These are phyloP conservation scores for Aspergillus proliferans DNA, from an alignment of 2,329 filamentous ascomycete species.

Conservation along the genomic window DNA sequence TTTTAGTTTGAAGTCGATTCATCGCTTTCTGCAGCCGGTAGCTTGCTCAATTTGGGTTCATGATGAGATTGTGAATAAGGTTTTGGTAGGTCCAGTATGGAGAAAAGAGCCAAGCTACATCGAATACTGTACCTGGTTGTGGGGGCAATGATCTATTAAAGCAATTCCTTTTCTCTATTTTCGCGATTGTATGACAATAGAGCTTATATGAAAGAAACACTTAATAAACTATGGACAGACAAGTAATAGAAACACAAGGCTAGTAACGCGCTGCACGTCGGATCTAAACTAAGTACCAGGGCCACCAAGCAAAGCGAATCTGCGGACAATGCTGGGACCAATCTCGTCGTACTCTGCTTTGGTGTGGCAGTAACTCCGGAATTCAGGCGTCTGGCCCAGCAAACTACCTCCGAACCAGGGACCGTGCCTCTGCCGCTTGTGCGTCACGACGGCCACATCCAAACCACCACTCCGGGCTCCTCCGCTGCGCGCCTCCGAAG, in stretches of 20 bases:
- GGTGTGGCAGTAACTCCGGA: slow-evolving; percentile 97
- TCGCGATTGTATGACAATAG: too few relatives aligned
- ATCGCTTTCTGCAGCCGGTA: too few relatives aligned
- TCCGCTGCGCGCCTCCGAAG: slow-evolving; percentile 84
- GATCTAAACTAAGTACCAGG: slow-evolving; percentile 56
- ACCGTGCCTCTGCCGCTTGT: slow-evolving; percentile 94
- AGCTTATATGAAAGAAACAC: too few relatives aligned
- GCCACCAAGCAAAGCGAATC: slow-evolving; percentile 88
- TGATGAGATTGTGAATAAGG: too few relatives aligned
- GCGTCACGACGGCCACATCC: slow-evolving; percentile 93
- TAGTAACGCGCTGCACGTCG: slow-evolving; percentile 1
- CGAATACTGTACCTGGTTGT: too few relatives aligned
- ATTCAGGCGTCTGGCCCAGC: slow-evolving; percentile 94
- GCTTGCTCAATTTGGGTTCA: too few relatives aligned
- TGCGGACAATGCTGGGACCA: slow-evolving; percentile 87
- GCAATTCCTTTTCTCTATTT: too few relatives aligned
- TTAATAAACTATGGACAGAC: slow-evolving; percentile 6
- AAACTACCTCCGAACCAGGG: slow-evolving; percentile 98
- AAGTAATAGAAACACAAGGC: slow-evolving; percentile 13
- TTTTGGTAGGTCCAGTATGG: too few relatives aligned
- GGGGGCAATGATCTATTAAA: too few relatives aligned
- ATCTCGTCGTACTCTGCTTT: slow-evolving; percentile 89
- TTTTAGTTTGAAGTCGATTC: too few relatives aligned
- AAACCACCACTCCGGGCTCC: slow-evolving; percentile 89
- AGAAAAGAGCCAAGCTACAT: too few relatives aligned